phyloP scores from a whole-genome alignment of 2,329 filamentous ascomycete species.

The Talaromyces sp. region DNA sequence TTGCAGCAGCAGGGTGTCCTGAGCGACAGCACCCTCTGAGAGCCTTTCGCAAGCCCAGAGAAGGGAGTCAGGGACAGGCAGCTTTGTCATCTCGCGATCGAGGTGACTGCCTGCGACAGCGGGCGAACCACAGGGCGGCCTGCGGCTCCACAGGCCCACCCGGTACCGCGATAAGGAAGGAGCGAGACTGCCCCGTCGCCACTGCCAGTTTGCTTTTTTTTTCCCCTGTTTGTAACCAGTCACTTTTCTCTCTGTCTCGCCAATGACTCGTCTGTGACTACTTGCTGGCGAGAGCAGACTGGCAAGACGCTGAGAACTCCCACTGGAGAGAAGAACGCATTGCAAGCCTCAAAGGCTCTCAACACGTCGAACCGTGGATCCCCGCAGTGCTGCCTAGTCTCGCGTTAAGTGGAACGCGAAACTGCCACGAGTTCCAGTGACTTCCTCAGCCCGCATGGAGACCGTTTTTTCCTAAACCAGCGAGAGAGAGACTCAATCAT shows the following conservation, averaged over 20 bases:
- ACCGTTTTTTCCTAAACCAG: not conserved
- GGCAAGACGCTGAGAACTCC: not conserved
- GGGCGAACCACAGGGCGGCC: not conserved
- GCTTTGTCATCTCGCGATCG: not conserved
- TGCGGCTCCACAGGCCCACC: not conserved
- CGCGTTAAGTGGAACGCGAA: constrained; percentile 41
- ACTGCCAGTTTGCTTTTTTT: not conserved
- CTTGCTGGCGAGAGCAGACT: not conserved
- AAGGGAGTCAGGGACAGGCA: too few species aligned
- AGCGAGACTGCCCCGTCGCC: not conserved
- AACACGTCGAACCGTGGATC: not conserved
- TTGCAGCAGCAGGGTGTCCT: not conserved
- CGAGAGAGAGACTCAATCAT: not conserved
- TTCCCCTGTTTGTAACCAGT: not conserved
- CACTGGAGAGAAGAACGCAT: not conserved
- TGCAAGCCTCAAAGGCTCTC: not conserved
- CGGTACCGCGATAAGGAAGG: not conserved
- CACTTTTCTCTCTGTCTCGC: not conserved
- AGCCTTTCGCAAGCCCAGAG: too few species aligned
- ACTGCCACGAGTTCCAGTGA: constrained; percentile 33
- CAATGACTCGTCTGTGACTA: not conserved
- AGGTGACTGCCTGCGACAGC: not conserved
- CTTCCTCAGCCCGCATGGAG: constrained; percentile 9
- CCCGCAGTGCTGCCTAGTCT: constrained; percentile 1
- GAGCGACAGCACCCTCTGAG: not conserved